Conservation (phyloP, 768 basidiomycete genomes). For the Artomyces pyxidatus region DNA sequence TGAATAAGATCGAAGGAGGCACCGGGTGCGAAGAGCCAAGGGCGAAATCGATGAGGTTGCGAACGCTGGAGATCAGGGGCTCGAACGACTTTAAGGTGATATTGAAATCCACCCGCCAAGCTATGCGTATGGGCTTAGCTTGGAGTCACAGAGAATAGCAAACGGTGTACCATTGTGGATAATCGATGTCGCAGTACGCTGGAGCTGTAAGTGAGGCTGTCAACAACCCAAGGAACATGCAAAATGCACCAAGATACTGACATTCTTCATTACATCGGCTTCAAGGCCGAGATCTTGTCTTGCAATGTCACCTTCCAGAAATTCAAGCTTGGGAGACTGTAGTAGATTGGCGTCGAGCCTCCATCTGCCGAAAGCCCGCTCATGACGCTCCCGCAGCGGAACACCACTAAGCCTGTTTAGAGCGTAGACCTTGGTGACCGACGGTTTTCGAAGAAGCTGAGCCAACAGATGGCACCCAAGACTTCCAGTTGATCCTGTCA, state of each 20-base stretch:
- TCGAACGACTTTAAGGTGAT: background rate
- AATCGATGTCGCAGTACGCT: background rate
- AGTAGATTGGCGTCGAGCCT: background rate
- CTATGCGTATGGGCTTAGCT: background rate
- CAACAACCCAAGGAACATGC: background rate
- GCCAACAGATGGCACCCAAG: background rate
- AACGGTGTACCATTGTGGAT: background rate
- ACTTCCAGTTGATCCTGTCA: background rate
- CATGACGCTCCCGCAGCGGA: background rate
- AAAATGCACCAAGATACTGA: background rate
- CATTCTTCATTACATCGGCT: background rate
- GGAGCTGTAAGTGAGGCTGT: background rate
- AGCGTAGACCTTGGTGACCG: background rate
- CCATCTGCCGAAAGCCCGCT: background rate
- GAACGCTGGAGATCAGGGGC: background rate
- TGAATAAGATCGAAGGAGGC: background rate
- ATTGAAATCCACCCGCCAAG: slow-evolving; percentile 1
- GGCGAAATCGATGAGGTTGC: background rate
- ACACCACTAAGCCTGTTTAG: background rate
- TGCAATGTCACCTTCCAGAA: background rate
- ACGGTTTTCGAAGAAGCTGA: background rate
- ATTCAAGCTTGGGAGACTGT: background rate
- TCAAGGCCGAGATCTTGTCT: background rate
- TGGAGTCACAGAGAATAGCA: background rate
- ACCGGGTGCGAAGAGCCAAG: background rate